Base-by-base conservation (phyloP, 306 rosid genomes). In the Cicer judaicum region DNA sequence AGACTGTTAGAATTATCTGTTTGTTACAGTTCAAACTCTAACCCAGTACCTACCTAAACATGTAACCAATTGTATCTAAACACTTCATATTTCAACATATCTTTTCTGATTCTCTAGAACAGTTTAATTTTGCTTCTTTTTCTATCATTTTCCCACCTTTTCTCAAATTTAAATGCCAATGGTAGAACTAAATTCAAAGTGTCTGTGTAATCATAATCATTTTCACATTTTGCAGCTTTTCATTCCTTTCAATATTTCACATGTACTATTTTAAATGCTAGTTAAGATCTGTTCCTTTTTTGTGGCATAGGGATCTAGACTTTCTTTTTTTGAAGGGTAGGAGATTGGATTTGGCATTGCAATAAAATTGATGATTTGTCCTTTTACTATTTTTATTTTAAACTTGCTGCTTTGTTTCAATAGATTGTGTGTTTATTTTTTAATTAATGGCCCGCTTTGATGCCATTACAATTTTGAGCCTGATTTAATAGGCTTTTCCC, bases 401-500 rank as follows among this genome's bases (percentile, higher is more conserved):
- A 50, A 56, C 13, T 48, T 48, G 18, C 29, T 69, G 18, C 29
- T 34, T 29, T 57, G 36, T 75, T 68, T 42, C 15, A 16, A 13
- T 53, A 21, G 7, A 15, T 44, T 14, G 10, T 39, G 40, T 39
- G 29, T 24, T 19, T 24, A 53, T 18, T 62, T 47, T 48, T 63
- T 47, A 40, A 21, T 78, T 41, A 9, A 42, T 14, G 46, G 38
- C 47, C 77, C 6, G 75, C 7, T 64, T 7, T 43, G 13, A 62
- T 73, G 44, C 36, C 36, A 10, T 68, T 61, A 36, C 76, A 53
- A 55, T 36, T 46, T 46, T 48, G 40, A 60, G 64, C 39, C 61
- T 82, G 80, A 68, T 42, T 9, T 76, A 57, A 81, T n/a, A 5
- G 29, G 41, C 50, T 46, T 64, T 53, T 11, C 65, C 80, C 50